phyloP scores from a whole-genome alignment of 2,329 filamentous ascomycete genomes.

The Tolypocladium capitatum region DNA sequence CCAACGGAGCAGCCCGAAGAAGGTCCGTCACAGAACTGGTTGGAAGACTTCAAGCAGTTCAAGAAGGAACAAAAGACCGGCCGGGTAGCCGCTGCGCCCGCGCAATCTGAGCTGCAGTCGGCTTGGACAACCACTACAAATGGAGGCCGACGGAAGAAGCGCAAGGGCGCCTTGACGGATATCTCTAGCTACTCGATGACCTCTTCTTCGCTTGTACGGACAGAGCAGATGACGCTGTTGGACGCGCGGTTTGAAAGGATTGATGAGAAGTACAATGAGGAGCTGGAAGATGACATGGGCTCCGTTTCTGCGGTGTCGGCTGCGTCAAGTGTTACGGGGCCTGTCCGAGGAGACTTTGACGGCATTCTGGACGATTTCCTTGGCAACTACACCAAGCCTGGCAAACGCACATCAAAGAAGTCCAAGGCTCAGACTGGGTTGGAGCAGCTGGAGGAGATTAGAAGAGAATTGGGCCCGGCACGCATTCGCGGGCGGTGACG shows the following conservation, averaged over 20 bases:
- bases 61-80: slow-evolving; percentile 60
- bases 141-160: slow-evolving; percentile 78
- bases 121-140: slow-evolving; percentile 64
- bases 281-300: slow-evolving; percentile 34
- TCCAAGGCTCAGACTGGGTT: slow-evolving; percentile 69
- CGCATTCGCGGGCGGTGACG: slow-evolving; percentile 31
- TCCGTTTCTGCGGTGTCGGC: slow-evolving; percentile 50
- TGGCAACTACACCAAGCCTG: slow-evolving; percentile 55
- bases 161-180: slow-evolving; percentile 84
- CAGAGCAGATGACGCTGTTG: slow-evolving; percentile 71
- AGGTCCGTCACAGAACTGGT: slow-evolving; percentile 65
- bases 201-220: slow-evolving; percentile 73
- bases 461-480: slow-evolving; percentile 66
- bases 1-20: slow-evolving; percentile 40
- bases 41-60: slow-evolving; percentile 87
- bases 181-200: slow-evolving; percentile 86
- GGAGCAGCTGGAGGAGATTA: slow-evolving; percentile 81
- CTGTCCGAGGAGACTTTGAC: slow-evolving; percentile 69
- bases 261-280: slow-evolving; percentile 58
- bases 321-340: slow-evolving; percentile 53
- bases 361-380: slow-evolving; percentile 89
- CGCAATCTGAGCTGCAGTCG: slow-evolving; percentile 53
- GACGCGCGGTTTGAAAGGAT: slow-evolving; percentile 88
- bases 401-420: slow-evolving; percentile 67
- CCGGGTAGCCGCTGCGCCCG: slow-evolving; percentile 26